phyloP scores from a whole-genome alignment of 345 rosid species.

The Stellera chamaejasme region DNA sequence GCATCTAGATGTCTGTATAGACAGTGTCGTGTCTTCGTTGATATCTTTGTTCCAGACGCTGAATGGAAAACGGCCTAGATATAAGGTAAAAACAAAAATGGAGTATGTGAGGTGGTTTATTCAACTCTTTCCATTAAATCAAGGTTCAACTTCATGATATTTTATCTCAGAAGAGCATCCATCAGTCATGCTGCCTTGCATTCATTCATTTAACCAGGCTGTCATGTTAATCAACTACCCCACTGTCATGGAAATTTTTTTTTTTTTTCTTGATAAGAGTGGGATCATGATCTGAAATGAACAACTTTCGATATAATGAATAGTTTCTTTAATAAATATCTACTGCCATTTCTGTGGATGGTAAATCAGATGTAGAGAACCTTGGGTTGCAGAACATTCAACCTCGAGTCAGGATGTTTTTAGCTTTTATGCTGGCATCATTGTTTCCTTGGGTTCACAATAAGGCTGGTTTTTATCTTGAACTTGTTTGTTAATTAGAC shows the following conservation, averaged over 20 bases:
- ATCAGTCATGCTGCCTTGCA: not conserved
- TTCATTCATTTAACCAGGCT: not conserved
- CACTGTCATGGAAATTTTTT: not conserved
- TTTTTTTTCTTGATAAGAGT: not conserved
- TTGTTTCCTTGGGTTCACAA: slow-evolving; percentile 94
- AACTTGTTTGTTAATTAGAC: slow-evolving; percentile 23
- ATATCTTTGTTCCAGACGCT: slow-evolving; percentile 70
- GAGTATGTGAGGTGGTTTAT: not conserved
- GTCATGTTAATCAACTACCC: not conserved
- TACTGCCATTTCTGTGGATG: slow-evolving; percentile 55
- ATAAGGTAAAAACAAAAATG: slow-evolving; percentile 42
- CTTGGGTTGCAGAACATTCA: slow-evolving; percentile 86
- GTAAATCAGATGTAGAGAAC: slow-evolving; percentile 81
- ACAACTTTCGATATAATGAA: not conserved
- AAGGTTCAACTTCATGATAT: slow-evolving; percentile 2
- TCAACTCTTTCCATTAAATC: not conserved
- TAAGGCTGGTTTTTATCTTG: slow-evolving; percentile 86
- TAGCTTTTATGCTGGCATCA: slow-evolving; percentile 87
- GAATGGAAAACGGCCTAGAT: slow-evolving; percentile 70
- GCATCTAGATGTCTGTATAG: slow-evolving; percentile 89
- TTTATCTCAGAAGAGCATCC: not conserved
- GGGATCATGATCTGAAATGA: not conserved
- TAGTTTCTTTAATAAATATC: slow-evolving; percentile 3
- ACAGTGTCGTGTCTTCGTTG: slow-evolving; percentile 71
- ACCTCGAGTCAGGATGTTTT: slow-evolving; percentile 94